These are phyloP conservation scores for Fusarium continuum DNA, from an alignment of 2,329 filamentous ascomycete species.

Conservation along the genomic window DNA sequence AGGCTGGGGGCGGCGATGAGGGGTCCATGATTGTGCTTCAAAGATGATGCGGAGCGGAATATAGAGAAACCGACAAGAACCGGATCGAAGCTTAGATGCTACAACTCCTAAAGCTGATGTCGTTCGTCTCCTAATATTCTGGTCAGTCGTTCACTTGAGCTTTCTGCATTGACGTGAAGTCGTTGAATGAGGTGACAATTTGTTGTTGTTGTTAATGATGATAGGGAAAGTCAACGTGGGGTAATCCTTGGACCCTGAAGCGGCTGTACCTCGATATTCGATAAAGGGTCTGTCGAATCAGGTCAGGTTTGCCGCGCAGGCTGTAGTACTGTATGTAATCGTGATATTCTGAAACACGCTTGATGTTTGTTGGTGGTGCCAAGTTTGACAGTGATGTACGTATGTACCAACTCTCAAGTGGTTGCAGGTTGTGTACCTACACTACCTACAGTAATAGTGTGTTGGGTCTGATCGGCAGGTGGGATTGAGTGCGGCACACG, in stretches of 20 bases:
- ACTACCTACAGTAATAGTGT: constrained; percentile 1
- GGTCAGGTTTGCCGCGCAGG: not conserved
- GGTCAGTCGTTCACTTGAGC: not conserved
- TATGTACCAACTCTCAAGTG: not conserved
- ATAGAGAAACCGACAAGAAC: not conserved
- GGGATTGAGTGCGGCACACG: no score
- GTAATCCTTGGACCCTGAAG: constrained; percentile 11
- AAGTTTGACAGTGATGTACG: constrained; percentile 6
- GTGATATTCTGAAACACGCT: constrained; percentile 13
- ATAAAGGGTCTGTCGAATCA: not conserved
- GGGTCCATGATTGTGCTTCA: constrained; percentile 15
- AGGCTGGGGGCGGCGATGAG: constrained; percentile 27
- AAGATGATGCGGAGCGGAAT: not conserved
- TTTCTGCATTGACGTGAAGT: not conserved
- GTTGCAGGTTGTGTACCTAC: not conserved
- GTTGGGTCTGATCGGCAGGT: not conserved
- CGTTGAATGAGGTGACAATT: constrained; percentile 4
- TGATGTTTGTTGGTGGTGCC: constrained; percentile 10
- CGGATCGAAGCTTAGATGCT: not conserved
- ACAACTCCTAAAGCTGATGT: not conserved
- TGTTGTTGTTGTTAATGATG: not conserved
- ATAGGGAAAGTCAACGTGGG: constrained; percentile 18
- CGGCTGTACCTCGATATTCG: constrained; percentile 6
- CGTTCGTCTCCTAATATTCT: not conserved
- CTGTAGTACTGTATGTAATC: not conserved